These are phyloP conservation scores for Fusarium multiceps DNA, from an alignment of 2,329 filamentous ascomycete genomes.

Conservation along the genomic window DNA sequence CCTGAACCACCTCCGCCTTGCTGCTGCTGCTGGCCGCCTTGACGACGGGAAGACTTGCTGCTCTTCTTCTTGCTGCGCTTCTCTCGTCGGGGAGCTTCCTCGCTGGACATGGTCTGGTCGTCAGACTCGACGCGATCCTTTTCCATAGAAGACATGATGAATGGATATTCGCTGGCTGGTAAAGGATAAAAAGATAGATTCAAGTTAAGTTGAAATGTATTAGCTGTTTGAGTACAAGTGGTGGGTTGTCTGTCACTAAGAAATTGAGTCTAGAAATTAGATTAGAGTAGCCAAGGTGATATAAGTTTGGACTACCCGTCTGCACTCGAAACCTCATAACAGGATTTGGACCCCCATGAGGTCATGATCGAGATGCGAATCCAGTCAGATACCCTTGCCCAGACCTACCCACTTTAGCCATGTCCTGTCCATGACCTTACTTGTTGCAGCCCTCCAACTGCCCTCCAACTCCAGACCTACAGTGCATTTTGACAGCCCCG, in stretches of 20 bases:
- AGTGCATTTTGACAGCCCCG: background rate
- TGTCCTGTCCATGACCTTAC: background rate
- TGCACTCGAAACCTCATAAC: slow-evolving; percentile 36
- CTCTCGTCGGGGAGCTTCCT: slow-evolving; percentile 41
- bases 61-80: slow-evolving; percentile 48
- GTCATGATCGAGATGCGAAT: slow-evolving; percentile 44
- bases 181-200: background rate
- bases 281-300: slow-evolving; percentile 34
- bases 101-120: slow-evolving; percentile 40
- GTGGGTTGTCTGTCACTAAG: slow-evolving; percentile 11
- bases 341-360: slow-evolving; percentile 48
- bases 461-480: background rate
- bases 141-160: slow-evolving; percentile 44
- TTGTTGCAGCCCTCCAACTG: slow-evolving; percentile 19
- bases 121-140: slow-evolving; percentile 47
- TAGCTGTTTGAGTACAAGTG: slow-evolving; percentile 6
- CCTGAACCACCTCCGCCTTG: slow-evolving; percentile 22
- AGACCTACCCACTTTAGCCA: slow-evolving; percentile 5
- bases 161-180: slow-evolving; percentile 5
- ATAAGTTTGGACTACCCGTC: slow-evolving; percentile 36
- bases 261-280: slow-evolving; percentile 25
- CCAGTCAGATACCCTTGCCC: slow-evolving; percentile 23
- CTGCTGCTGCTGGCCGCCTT: slow-evolving; percentile 37
- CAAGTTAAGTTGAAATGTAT: background rate
- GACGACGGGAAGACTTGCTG: slow-evolving; percentile 43